Percentiles rank a stretch among this genome's conserved stretches.
Conservation (phyloP, 176 grass and related monocot genomes). For the Alopecurus myosuroides region DNA sequence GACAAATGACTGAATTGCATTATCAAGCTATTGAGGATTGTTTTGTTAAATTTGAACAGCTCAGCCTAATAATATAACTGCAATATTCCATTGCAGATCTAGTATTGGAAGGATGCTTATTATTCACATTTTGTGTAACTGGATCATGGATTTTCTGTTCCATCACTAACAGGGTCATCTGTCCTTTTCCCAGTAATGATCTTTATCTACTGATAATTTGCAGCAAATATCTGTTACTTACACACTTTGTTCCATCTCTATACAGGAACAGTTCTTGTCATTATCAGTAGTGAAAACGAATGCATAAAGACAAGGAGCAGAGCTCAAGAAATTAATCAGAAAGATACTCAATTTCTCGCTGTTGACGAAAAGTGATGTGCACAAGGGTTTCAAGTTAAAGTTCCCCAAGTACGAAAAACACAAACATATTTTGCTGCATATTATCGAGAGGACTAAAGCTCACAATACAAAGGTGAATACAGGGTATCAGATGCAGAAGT, state of each 20-base stretch:
- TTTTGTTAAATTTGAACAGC: neutral
- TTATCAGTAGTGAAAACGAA: neutral
- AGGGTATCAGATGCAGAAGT: neutral
- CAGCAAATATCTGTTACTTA: neutral
- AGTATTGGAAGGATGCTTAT: constrained; percentile 8
- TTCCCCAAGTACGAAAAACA: neutral
- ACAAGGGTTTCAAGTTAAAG: neutral
- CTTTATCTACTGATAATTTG: too few species aligned
- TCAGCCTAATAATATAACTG: neutral
- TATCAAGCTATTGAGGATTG: neutral
- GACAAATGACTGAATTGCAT: neutral
- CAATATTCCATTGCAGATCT: neutral
- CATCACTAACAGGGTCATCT: constrained; percentile 11
- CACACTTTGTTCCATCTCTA: neutral
- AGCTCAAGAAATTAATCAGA: neutral
- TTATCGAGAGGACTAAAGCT: neutral
- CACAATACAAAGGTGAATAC: neutral
- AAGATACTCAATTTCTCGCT: neutral
- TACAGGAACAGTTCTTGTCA: constrained; percentile 8
- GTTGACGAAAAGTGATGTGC: neutral
- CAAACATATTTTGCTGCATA: neutral
- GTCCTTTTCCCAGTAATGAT: too few species aligned
- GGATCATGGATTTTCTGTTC: neutral
- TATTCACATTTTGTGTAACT: constrained; percentile 13
- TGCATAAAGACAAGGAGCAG: neutral